These are phyloP conservation scores for Camillea tinctor DNA, from an alignment of 2,329 filamentous ascomycete species.

Conservation along the genomic window DNA sequence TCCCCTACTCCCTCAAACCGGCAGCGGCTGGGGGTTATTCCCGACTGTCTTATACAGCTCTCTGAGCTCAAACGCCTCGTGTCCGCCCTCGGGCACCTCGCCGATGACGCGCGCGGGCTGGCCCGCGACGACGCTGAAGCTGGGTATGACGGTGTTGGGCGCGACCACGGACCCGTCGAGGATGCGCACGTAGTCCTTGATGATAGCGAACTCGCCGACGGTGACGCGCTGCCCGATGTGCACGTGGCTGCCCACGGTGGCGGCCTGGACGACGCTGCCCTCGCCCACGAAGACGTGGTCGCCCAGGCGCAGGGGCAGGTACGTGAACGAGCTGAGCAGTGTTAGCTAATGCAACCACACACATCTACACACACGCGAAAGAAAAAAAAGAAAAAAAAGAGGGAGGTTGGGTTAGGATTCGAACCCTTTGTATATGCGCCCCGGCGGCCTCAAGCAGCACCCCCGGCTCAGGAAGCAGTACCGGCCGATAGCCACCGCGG, in stretches of 20 bases:
- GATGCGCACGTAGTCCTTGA: slow-evolving; percentile 91
- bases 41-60: slow-evolving; percentile 65
- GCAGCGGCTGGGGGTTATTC: slow-evolving; percentile 48
- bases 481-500: slow-evolving; percentile 81
- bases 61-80: slow-evolving; percentile 62
- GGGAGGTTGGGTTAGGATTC: slow-evolving; percentile 28
- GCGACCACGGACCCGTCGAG: slow-evolving; percentile 83
- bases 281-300: slow-evolving; percentile 91
- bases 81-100: slow-evolving; percentile 71
- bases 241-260: slow-evolving; percentile 80
- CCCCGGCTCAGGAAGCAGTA: slow-evolving; percentile 86
- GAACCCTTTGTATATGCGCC: slow-evolving; percentile 73
- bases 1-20: slow-evolving; percentile 30
- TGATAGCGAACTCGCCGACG: slow-evolving; percentile 81
- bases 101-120: slow-evolving; percentile 76
- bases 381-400: slow-evolving; percentile 10
- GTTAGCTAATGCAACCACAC: too few species aligned
- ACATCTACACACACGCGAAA: too few species aligned
- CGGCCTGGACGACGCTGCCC: slow-evolving; percentile 75
- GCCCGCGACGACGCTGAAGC: slow-evolving; percentile 88
- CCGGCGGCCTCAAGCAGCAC: slow-evolving; percentile 78
- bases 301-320: slow-evolving; percentile 88
- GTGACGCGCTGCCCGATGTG: slow-evolving; percentile 76
- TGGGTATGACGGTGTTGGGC: slow-evolving; percentile 85
- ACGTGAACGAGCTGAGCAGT: slow-evolving; percentile 67